These are phyloP conservation scores for Oldenlandia corymbosa DNA, from an alignment of 257 asterid species.

Conservation along the genomic window DNA sequence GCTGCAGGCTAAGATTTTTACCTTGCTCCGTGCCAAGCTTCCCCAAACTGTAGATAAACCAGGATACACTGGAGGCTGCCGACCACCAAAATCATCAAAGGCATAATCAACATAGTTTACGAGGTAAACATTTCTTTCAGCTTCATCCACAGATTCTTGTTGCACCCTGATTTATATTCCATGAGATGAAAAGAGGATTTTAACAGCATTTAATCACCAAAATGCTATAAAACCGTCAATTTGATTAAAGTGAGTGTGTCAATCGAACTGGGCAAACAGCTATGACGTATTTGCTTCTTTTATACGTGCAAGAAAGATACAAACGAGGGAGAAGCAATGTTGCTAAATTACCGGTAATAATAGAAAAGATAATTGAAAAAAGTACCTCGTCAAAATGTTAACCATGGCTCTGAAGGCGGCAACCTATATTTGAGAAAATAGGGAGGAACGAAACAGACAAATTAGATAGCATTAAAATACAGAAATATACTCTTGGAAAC, in stretches of 20 bases:
- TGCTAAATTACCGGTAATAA: constrained; percentile 9
- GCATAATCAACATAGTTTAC: constrained; percentile 93
- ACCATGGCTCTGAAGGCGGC: constrained; percentile 99
- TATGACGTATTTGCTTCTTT: neutral
- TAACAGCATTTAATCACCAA: constrained; percentile 5
- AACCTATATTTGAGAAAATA: constrained; percentile 47
- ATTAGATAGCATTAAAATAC: constrained; percentile 2
- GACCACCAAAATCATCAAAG: constrained; percentile 98
- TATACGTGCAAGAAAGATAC: no score
- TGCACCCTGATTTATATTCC: constrained; percentile 64
- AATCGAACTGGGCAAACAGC: no score
- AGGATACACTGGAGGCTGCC: constrained; percentile 96
- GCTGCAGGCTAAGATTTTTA: constrained; percentile 18
- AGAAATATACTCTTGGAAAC: constrained; percentile 8
- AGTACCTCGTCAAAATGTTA: constrained; percentile 91
- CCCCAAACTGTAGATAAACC: constrained; percentile 99
- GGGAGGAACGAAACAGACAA: constrained; percentile 9
- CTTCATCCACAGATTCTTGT: constrained; percentile 97
- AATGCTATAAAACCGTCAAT: neutral
- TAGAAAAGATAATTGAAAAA: constrained; percentile 10
- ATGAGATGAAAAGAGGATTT: neutral
- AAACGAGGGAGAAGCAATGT: neutral
- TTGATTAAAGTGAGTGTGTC: neutral
- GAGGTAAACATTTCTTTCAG: constrained; percentile 86
- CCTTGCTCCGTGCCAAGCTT: constrained; percentile 99